Base-by-base conservation (phyloP, 2,329 filamentous ascomycete species). In the Daldinia sp. region DNA sequence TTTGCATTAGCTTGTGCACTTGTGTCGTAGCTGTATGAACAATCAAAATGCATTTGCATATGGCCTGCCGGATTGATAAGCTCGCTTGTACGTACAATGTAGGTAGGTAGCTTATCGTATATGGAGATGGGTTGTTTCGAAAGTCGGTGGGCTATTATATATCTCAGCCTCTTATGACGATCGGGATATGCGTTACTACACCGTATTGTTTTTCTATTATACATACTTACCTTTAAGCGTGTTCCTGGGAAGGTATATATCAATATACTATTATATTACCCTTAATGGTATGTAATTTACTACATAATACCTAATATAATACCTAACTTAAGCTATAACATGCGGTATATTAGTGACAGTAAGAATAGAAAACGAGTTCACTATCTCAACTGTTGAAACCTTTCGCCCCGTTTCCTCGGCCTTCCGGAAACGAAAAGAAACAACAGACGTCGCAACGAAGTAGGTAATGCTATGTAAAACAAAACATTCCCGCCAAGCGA, bases 161-260 rank as follows among this genome's bases (percentile, higher is more conserved):
- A 18, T 64, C 60, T 61, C 46, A 68, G 60, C 56, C 65, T 63
- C 60, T 67, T 67, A 67, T 67, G 60, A 46, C 65, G 65, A 67
- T 67, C 60, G 33, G 57, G 41, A 30, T 35, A 46, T 48, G 15
- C 7, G 35, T 48, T 55, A 48, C 12, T 55, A 28, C 46, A 61
- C 50, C 30, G 48, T 51, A 26, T 50, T 2, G 46, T 50, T 2
- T 18, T 6, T 30, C 15, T 9, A 30, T 30, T 50, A 50, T 35
- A 7, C 7, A 35, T 9, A 35, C 4, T 1, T 23, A 23, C 20
- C 20, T 23, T 23, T 23, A 23, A 23, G 20, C 20, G 2, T 23
- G 20, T 23, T 23, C 20, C 20, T 23, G 20, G 20, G 20, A 23
- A 23, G 20, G 20, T 23, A 23, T n/a, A n/a, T 33, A 33, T 33